Percentiles rank a stretch among this genome's conserved stretches.
phyloP scores from a whole-genome alignment of 164 flowering plant genomes.

The Berberis vulgaris region DNA sequence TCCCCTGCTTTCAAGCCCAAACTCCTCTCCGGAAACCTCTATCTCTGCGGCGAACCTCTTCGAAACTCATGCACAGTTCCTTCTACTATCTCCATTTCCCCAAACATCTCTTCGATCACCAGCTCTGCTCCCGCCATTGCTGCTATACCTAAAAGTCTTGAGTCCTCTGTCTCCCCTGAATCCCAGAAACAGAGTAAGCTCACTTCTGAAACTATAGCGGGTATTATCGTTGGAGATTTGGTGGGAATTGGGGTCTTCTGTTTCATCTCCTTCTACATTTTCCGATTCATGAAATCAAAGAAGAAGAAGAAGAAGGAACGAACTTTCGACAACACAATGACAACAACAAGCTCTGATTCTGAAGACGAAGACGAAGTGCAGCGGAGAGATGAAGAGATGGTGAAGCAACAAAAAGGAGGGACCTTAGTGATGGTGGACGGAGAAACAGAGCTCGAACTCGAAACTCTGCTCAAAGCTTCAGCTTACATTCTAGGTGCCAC shows the following conservation, averaged over 20 bases:
- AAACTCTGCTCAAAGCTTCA: constrained; percentile 76
- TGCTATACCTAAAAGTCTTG: constrained; percentile 42
- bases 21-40: constrained; percentile 47
- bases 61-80: constrained; percentile 50
- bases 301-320: constrained; percentile 8
- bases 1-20: constrained; percentile 40
- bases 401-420: constrained; percentile 22
- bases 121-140: constrained; percentile 56
- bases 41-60: constrained; percentile 75
- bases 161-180: neutral
- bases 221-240: constrained; percentile 44
- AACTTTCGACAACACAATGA: constrained; percentile 28
- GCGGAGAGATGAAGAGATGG: constrained; percentile 8
- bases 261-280: constrained; percentile 35
- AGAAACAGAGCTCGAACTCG: constrained; percentile 25
- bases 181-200: no score
- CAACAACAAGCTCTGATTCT: constrained; percentile 11
- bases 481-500: constrained; percentile 89
- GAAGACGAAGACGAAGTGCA: constrained; percentile 8
- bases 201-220: constrained; percentile 37
- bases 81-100: constrained; percentile 44
- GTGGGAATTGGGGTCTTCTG: constrained; percentile 50
- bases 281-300: constrained; percentile 29
- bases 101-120: constrained; percentile 31
- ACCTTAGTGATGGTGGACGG: constrained; percentile 70